Percentiles rank a stretch among this genome's conserved stretches.
phyloP scores from a whole-genome alignment of 2,329 filamentous ascomycete genomes.

The Chalara sp. region DNA sequence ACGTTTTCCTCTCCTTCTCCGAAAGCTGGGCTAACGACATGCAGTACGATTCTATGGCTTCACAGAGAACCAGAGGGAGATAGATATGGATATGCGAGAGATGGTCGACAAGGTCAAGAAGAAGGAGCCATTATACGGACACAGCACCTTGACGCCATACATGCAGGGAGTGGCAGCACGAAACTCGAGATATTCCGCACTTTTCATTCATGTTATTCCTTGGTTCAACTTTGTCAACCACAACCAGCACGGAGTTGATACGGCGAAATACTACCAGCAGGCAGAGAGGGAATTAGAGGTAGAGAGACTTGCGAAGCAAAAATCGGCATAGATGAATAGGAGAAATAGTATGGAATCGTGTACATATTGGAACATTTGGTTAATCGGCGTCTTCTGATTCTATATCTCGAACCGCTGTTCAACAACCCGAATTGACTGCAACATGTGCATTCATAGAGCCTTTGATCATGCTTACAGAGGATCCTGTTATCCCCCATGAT shows the following conservation, averaged over 20 bases:
- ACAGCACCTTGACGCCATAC: conserved; percentile 70
- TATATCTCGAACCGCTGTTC: too few relatives aligned
- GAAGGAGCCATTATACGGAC: conserved; percentile 84
- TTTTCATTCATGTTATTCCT: conserved; percentile 78
- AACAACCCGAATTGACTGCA: too few relatives aligned
- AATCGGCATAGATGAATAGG: neutral
- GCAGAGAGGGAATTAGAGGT: conserved; percentile 90
- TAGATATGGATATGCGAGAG: conserved; percentile 95
- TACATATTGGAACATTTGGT: conserved; percentile 5
- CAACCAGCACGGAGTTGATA: conserved; percentile 87
- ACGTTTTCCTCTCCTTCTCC: conserved; percentile 36
- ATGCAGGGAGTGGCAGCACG: conserved; percentile 89
- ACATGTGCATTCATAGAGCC: too few relatives aligned
- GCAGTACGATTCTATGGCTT: conserved; percentile 93
- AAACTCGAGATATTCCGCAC: conserved; percentile 84
- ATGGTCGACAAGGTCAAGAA: conserved; percentile 96
- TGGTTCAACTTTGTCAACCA: conserved; percentile 99
- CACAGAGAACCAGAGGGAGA: conserved; percentile 83
- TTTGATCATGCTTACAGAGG: too few relatives aligned
- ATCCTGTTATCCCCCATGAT: too few relatives aligned
- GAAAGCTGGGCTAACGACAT: neutral
- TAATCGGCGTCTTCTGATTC: neutral
- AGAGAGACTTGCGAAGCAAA: conserved; percentile 44
- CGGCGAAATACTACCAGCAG: conserved; percentile 95
- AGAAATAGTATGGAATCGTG: neutral